Conservation (phyloP, 257 asterid genomes). For the Oldenlandia corymbosa region DNA sequence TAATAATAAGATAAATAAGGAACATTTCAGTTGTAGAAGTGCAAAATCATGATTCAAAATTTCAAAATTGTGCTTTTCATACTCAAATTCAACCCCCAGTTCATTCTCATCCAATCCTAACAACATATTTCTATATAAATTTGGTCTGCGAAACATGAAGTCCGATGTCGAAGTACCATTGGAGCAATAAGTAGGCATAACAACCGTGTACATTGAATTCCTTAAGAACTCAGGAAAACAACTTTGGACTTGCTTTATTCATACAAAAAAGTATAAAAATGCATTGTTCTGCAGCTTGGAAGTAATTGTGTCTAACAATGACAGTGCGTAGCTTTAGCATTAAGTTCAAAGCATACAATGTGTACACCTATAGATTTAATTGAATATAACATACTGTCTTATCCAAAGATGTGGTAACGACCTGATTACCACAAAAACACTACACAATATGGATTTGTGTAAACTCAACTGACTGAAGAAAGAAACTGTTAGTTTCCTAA, state of each 20-base stretch:
- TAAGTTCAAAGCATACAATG: neutral
- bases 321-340: too few relatives aligned
- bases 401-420: neutral
- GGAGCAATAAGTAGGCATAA: neutral
- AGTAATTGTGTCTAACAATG: neutral
- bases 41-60: neutral
- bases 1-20: conserved; percentile 18
- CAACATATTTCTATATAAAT: neutral
- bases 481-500: neutral
- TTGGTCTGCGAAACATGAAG: neutral
- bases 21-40: neutral
- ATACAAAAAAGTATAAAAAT: too few relatives aligned
- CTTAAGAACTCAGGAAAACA: too few relatives aligned
- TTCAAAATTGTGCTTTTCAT: neutral
- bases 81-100: too few relatives aligned
- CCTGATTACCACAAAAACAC: neutral
- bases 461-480: too few relatives aligned
- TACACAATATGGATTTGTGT: neutral
- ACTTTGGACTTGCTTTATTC: too few relatives aligned
- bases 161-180: neutral
- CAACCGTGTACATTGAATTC: too few relatives aligned
- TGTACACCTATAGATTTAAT: neutral
- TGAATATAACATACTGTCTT: neutral
- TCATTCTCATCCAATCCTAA: neutral
- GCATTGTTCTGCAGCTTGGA: neutral